Evolutionary conservation across 1,139 yeast genomes (phyloP), one percentile per base, ranked within the genome.

Genomic region (Blastobotrys arbuscula): DNA sequence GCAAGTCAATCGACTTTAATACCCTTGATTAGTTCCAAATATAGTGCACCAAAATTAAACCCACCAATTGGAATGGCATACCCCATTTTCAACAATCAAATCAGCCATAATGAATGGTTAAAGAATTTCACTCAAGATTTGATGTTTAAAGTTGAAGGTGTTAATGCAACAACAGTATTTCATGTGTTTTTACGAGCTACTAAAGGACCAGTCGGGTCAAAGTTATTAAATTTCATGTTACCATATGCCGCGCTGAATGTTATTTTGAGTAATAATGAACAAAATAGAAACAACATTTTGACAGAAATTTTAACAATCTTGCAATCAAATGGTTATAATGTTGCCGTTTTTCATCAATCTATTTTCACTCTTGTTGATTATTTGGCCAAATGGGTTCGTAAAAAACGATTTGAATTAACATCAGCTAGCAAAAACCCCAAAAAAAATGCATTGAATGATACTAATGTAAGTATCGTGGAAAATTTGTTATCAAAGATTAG

Each of bases 301-400:
- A 57, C 60, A 2, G 96, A 90, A 58, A 76, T 90, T 41, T 63
- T 75, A 48, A 66, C 72, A 13, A 77, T 90, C 12, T 70, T 90
- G 48, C 67, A 77, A 34, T 60, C 78, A 2, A 72, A 72, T 4
- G 13, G 59, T 67, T 0, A 64, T 73, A 6, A 74, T 18, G 78
- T 47, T 81, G 88, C 55, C 55, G 71, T 78, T 46, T 82, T 88
- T 54, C 83, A 81, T 59, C 84, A 84, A 53, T 73, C 88, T 0
- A 76, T 90, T 0, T 87, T 92, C 59, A 79, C 81, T 31, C 80
- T 90, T 2, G 69, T 90, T 36, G 98, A 94, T 60, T 89, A 90
- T 61, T 78, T 90, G 52, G 80, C 82, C 53, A 87, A 85, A 55
- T 89, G 97, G 96, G 62, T 73, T 8, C 60, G 73, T 18, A 71